These are phyloP conservation scores for Zea mays DNA, from an alignment of 176 grass and related monocot species.

Conservation along the genomic window DNA sequence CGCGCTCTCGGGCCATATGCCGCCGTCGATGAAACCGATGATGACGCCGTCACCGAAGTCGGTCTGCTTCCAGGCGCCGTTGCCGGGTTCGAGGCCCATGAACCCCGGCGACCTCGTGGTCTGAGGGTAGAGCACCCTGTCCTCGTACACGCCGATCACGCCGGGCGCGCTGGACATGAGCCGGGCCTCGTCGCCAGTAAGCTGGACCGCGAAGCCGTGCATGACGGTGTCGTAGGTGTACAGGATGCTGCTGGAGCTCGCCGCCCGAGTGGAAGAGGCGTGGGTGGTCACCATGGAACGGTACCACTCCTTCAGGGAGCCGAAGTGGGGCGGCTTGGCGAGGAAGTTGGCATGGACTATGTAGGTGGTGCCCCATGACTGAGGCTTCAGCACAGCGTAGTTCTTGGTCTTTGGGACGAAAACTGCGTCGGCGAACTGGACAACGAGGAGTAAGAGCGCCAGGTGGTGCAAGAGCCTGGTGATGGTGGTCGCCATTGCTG, in stretches of 20 bases:
- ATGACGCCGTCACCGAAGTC: conserved; percentile 33
- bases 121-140: not conserved
- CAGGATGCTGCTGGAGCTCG: not conserved
- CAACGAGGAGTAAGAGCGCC: not conserved
- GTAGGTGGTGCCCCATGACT: conserved; percentile 14
- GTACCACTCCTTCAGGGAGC: not conserved
- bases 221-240: conserved; percentile 17
- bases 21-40: conserved; percentile 7
- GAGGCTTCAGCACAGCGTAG: not conserved
- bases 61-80: conserved; percentile 19
- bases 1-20: conserved; percentile 3
- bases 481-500: conserved; percentile 29
- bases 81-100: conserved; percentile 2
- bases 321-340: not conserved
- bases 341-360: conserved; percentile 10
- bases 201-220: conserved; percentile 30
- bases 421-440: not conserved
- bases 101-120: conserved; percentile 41
- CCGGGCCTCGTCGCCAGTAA: conserved; percentile 21
- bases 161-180: not conserved
- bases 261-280: not conserved
- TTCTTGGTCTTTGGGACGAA: conserved; percentile 5
- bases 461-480: not conserved
- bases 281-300: not conserved
- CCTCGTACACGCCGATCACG: conserved; percentile 15